Conservation (phyloP, 2,329 filamentous ascomycete genomes). For the Xylariaceae sp. region DNA sequence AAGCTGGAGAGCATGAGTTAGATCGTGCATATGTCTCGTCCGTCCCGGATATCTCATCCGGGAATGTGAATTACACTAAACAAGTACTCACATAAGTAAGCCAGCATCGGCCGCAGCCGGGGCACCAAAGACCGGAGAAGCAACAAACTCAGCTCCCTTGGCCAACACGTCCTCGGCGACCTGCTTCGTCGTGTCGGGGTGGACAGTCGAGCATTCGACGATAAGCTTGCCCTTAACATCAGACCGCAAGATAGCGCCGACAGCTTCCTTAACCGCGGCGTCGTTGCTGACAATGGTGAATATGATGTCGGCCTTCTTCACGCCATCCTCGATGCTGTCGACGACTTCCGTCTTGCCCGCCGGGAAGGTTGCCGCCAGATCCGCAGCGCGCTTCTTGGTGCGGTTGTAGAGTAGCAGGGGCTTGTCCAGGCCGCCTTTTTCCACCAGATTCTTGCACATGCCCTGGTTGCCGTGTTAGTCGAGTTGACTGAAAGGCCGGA, state of each 20-base stretch:
- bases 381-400: slow-evolving; percentile 60
- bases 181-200: slow-evolving; percentile 72
- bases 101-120: slow-evolving; percentile 61
- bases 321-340: slow-evolving; percentile 60
- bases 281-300: slow-evolving; percentile 82
- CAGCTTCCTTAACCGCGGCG: slow-evolving; percentile 60
- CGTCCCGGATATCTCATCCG: background rate
- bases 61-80: background rate
- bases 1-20: slow-evolving; percentile 35
- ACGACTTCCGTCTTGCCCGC: slow-evolving; percentile 60
- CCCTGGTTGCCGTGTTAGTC: slow-evolving; percentile 50
- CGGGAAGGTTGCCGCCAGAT: slow-evolving; percentile 59
- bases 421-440: slow-evolving; percentile 67
- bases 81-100: slow-evolving; percentile 46
- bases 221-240: slow-evolving; percentile 69
- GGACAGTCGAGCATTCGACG: slow-evolving; percentile 82
- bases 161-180: slow-evolving; percentile 55
- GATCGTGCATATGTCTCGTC: background rate
- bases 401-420: slow-evolving; percentile 80
- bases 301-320: slow-evolving; percentile 68
- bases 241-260: slow-evolving; percentile 52
- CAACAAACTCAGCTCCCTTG: slow-evolving; percentile 69
- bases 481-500: background rate
- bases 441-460: slow-evolving; percentile 78
- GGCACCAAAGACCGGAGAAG: slow-evolving; percentile 63